Conservation (phyloP, 78 protist species). For the Parvularia atlantis region DNA sequence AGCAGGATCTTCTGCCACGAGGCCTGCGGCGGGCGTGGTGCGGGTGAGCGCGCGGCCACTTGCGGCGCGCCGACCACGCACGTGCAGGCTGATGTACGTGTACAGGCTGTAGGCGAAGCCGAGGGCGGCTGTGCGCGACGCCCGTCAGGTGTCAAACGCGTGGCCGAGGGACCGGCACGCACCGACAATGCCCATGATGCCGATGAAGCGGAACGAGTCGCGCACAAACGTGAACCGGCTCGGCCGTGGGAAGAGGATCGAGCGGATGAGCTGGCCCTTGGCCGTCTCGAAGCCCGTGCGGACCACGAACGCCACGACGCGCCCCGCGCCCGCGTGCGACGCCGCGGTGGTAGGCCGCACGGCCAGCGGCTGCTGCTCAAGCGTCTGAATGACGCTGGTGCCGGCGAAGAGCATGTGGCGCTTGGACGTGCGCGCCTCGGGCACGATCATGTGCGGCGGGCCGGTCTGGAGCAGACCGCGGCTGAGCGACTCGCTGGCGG, state of each 20-base stretch:
- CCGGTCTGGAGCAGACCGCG: no score
- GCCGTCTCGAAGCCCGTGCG: constrained; percentile 22
- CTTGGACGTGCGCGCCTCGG: not conserved
- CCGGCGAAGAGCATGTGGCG: constrained; percentile 71
- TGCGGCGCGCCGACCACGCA: not conserved
- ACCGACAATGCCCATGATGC: not conserved
- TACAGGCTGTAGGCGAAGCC: not conserved
- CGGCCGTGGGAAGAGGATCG: constrained; percentile 30
- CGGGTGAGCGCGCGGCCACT: not conserved
- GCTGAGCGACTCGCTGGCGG: no score
- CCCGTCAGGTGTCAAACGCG: not conserved
- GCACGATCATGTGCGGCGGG: not conserved
- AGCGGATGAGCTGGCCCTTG: constrained; percentile 16
- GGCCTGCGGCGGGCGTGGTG: not conserved
- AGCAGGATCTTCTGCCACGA: not conserved
- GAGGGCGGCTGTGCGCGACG: not conserved
- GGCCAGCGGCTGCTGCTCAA: no score
- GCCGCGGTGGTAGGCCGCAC: no score
- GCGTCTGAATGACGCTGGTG: constrained; percentile 64
- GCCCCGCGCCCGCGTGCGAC: no score
- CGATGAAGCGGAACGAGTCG: constrained; percentile 20
- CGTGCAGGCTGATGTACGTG: not conserved
- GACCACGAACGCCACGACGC: not conserved
- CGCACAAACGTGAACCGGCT: not conserved
- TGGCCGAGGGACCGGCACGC: not conserved